These are phyloP conservation scores for Alternaria gaisen DNA, from an alignment of 2,329 filamentous ascomycete genomes.

Conservation along the genomic window DNA sequence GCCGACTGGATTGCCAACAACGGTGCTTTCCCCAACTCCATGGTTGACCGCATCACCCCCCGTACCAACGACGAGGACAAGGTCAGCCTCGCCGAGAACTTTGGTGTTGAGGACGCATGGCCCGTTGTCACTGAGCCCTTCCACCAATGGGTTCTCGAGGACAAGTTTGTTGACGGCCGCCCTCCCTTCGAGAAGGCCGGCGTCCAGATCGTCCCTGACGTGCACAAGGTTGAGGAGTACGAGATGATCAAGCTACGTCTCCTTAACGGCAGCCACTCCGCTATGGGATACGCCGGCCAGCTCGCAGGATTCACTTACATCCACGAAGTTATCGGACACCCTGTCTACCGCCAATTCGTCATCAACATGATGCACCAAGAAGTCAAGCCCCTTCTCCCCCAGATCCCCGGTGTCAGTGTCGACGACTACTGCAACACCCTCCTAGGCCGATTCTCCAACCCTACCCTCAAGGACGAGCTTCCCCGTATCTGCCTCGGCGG, in stretches of 20 bases:
- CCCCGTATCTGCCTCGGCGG: conserved; percentile 43
- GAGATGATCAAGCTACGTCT: conserved; percentile 42
- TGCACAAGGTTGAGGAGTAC: conserved; percentile 40
- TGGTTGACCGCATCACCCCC: conserved; percentile 44
- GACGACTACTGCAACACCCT: conserved; percentile 41
- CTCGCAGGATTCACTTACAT: conserved; percentile 40
- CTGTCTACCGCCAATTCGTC: conserved; percentile 36
- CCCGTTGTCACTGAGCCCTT: conserved; percentile 42
- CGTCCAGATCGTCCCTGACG: conserved; percentile 40
- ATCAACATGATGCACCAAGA: conserved; percentile 43
- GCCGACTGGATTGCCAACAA: conserved; percentile 38
- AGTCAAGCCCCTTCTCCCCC: conserved; percentile 39
- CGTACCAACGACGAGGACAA: conserved; percentile 37
- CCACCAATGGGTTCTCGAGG: conserved; percentile 43
- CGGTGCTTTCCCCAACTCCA: conserved; percentile 43
- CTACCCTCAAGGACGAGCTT: conserved; percentile 40
- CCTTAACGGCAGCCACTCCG: conserved; percentile 39
- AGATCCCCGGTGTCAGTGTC: conserved; percentile 38
- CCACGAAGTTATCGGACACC: conserved; percentile 39
- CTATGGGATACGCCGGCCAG: conserved; percentile 39
- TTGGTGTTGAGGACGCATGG: conserved; percentile 38
- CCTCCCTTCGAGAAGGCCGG: conserved; percentile 41
- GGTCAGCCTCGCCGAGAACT: conserved; percentile 29
- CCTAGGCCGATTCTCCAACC: conserved; percentile 39
- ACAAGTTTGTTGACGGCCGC: conserved; percentile 41